Evolutionary conservation across 2,329 filamentous ascomycete species (phyloP).

Genomic region (Colletotrichum horii): DNA sequence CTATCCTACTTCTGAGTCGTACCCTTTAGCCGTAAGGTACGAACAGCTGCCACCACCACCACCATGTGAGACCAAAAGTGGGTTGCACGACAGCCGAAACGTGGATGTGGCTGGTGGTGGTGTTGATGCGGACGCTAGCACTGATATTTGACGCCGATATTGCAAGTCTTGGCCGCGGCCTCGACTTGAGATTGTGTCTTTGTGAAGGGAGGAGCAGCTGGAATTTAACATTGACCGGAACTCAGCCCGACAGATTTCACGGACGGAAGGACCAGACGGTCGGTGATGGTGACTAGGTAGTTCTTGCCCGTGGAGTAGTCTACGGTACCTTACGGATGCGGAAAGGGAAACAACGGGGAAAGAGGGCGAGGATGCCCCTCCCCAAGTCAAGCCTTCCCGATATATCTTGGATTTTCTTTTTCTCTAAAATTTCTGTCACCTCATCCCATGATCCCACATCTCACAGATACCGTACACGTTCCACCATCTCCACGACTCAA

Average conservation of each 20-base stretch:
- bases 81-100: slow-evolving; percentile 16
- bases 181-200: not conserved
- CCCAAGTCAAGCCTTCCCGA: not conserved
- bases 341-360: not conserved
- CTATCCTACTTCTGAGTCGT: not conserved
- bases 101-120: slow-evolving; percentile 15
- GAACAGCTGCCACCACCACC: not conserved
- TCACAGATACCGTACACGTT: not conserved
- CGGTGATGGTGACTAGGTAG: not conserved
- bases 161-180: not conserved
- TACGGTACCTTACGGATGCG: not conserved
- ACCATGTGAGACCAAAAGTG: not conserved
- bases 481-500: not conserved
- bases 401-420: not conserved
- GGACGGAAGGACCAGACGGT: not conserved
- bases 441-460: not conserved
- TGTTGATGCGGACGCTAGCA: not conserved
- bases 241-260: not conserved
- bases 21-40: not conserved
- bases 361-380: not conserved
- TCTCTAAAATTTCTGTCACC: not conserved
- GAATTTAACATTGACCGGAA: not conserved
- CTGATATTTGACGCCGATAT: slow-evolving; percentile 1
- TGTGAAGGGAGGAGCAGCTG: slow-evolving; percentile 14
- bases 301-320: not conserved